Evolutionary conservation across 140 eudicot genomes (phyloP).

Genomic region (Ambrosia hybrid): DNA sequence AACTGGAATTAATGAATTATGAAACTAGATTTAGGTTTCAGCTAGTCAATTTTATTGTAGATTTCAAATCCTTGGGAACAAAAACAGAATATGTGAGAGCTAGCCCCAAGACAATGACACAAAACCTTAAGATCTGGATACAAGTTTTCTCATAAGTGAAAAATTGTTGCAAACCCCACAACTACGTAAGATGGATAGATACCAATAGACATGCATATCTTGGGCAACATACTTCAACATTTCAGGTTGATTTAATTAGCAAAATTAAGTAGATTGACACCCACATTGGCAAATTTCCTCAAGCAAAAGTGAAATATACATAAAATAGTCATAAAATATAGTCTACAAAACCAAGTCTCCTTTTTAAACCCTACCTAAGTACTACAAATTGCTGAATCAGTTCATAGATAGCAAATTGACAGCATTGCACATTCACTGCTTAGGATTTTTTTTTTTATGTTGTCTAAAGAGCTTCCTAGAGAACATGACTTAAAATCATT

Average conservation of each 20-base stretch:
- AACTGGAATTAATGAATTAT: neutral
- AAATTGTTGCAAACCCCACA: neutral
- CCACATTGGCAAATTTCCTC: neutral
- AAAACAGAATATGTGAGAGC: neutral
- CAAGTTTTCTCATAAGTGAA: neutral
- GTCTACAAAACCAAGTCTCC: neutral
- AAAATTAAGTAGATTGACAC: slow-evolving; percentile 12
- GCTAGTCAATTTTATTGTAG: neutral
- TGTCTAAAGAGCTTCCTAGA: slow-evolving; percentile 7
- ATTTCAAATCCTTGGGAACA: neutral
- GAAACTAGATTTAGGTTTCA: neutral
- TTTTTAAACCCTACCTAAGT: neutral
- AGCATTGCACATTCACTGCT: slow-evolving; percentile 7
- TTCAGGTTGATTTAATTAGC: no score
- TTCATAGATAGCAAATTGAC: neutral
- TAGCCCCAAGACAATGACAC: neutral
- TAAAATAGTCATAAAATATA: neutral
- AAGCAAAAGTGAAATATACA: neutral
- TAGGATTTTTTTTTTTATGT: neutral
- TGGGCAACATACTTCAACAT: no score
- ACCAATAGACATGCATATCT: slow-evolving; percentile 1
- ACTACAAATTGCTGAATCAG: neutral
- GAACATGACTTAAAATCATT: slow-evolving; percentile 2
- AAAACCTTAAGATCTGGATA: neutral
- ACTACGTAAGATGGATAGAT: neutral